Conservation (phyloP, 2,329 filamentous ascomycete genomes). For the Helminthosporium solani region DNA sequence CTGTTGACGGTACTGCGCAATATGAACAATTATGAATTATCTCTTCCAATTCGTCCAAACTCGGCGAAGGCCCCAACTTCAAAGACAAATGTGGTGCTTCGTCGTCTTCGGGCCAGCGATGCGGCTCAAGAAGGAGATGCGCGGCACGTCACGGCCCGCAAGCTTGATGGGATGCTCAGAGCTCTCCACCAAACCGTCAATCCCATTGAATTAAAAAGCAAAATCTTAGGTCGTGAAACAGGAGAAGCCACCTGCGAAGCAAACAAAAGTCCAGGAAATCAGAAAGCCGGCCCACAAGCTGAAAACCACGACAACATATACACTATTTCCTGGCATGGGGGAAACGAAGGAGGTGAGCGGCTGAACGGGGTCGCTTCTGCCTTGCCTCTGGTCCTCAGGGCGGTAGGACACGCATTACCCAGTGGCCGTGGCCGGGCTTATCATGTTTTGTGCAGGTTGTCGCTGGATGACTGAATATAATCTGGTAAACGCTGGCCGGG, state of each 20-base stretch:
- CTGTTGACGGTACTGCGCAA: no score
- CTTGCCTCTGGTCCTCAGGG: constrained; percentile 7
- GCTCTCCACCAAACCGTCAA: background rate
- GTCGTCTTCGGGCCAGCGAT: background rate
- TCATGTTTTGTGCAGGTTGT: constrained; percentile 12
- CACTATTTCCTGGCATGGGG: background rate
- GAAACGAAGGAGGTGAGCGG: background rate
- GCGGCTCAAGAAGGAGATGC: background rate
- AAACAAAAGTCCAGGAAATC: constrained; percentile 2
- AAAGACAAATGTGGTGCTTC: background rate
- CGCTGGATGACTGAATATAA: constrained; percentile 13
- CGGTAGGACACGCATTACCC: background rate
- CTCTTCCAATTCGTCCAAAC: no score
- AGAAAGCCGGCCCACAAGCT: constrained; percentile 6
- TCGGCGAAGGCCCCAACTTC: no score
- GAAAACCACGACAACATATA: constrained; percentile 9
- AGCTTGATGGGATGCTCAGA: background rate
- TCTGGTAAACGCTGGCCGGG: constrained; percentile 9
- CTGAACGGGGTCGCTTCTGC: constrained; percentile 13
- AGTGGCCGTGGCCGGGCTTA: constrained; percentile 14
- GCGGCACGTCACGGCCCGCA: background rate
- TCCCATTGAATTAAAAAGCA: background rate
- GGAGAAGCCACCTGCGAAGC: no score
- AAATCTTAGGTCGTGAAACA: no score
- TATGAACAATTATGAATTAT: no score